Base-by-base conservation (phyloP, 1,284 basidiomycete genomes). In the Takashimella koratensis region DNA sequence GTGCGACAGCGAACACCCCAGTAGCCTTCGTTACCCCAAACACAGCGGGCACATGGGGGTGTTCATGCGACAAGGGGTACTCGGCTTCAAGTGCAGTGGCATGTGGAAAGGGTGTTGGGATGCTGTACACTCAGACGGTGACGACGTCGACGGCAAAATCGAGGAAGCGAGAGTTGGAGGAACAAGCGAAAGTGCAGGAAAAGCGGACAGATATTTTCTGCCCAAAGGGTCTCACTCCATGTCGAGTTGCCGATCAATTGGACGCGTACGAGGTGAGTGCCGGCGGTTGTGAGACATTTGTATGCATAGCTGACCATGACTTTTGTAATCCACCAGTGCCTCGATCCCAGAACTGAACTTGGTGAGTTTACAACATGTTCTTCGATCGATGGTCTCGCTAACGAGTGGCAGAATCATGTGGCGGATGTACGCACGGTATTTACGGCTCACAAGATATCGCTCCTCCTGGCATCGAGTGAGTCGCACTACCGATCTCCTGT, bases 331-430 rank as follows among this genome's bases (percentile, higher is more conserved):
- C 30, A 36, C 30, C 30, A 36, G 30, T 36, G 30, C 16, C 30
- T 36, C 30, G 30, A 36, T 16, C 30, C 30, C 8, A 36, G 30
- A 8, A 36, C 30, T 36, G 30, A 36, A 36, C 16, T 36, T 8
- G 30, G 30, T 36, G 30, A 36, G 30, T 36, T 8, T 8, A 8
- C 10, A 36, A 36, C 30, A 36, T 36, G n/a, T n/a, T 16, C 30
- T 36, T 8, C 8, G 30, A 36, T 8, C 16, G 30, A 36, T 36
- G 30, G n/a, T n/a, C n/a, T n/a, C n/a, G 10, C 30, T 36, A 16
- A 36, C 48, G 4, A 10, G 30, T 16, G 27, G 2, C 51, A 58
- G 58, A 59, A 36, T 54, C 54, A 8, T 60, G 58, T 26, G 58
- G 58, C 10, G 58, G 58, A 24, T 51, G 58, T 47, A 20, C 16